These are phyloP conservation scores for Gaertneriomyces semiglobifer DNA, from an alignment of 192 early-diverging fungal species.

Conservation along the genomic window DNA sequence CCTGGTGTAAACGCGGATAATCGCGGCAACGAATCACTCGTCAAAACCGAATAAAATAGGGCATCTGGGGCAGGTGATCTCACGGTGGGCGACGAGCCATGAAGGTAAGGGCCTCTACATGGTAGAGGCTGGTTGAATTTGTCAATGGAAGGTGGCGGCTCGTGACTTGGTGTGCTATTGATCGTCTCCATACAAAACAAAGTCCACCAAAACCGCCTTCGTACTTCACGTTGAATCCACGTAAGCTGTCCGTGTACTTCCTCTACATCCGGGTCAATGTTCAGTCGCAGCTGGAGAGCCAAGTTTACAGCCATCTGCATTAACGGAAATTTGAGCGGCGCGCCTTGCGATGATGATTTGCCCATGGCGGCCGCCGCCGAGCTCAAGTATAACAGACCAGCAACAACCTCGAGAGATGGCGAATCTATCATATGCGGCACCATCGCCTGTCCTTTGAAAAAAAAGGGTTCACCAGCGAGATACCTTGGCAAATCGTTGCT, in stretches of 20 bases:
- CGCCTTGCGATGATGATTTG: slow-evolving; percentile 4
- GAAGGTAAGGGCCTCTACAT: slow-evolving; percentile 1
- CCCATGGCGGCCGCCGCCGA: slow-evolving; percentile 13
- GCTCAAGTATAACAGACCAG: slow-evolving; percentile 13
- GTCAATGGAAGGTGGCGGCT: slow-evolving; percentile 11
- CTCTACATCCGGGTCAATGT: slow-evolving; percentile 30
- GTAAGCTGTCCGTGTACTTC: slow-evolving; percentile 27
- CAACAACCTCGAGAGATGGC: slow-evolving; percentile 22
- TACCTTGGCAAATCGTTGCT: slow-evolving; percentile 11
- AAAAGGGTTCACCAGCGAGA: slow-evolving; percentile 14
- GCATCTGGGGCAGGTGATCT: slow-evolving; percentile 24
- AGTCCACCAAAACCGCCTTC: slow-evolving; percentile 26
- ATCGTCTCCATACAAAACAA: slow-evolving; percentile 16
- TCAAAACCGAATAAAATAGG: slow-evolving; percentile 19
- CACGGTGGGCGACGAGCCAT: slow-evolving; percentile 14
- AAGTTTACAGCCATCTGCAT: slow-evolving; percentile 3
- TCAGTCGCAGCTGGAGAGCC: slow-evolving; percentile 4
- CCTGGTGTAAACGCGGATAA: slow-evolving; percentile 21
- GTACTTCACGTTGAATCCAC: slow-evolving; percentile 21
- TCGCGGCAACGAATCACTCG: slow-evolving; percentile 9
- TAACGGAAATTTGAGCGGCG: slow-evolving; percentile 3
- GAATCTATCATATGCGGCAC: neutral
- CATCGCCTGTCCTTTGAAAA: neutral
- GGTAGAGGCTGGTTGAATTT: slow-evolving; percentile 1
- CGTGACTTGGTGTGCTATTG: neutral